Conservation (phyloP, 2,329 filamentous ascomycete genomes). For the Trichoderma koningii region DNA sequence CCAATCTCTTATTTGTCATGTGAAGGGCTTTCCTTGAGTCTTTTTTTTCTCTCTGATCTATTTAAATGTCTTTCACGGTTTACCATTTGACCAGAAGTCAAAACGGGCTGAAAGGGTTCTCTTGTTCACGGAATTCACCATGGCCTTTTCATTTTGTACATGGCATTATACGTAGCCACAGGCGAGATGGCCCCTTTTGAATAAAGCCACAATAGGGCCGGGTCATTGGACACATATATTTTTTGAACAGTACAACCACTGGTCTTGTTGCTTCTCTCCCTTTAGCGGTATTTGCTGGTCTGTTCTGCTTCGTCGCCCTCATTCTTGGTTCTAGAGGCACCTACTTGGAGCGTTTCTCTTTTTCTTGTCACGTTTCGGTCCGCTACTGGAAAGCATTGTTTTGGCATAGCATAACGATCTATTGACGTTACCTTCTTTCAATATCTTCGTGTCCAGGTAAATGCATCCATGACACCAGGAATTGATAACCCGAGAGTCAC, state of each 20-base stretch:
- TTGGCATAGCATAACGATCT: not conserved
- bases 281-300: not conserved
- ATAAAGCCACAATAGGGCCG: slow-evolving; percentile 16
- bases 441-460: not conserved
- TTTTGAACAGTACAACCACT: not conserved
- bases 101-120: slow-evolving; percentile 1
- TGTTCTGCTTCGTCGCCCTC: too few relatives aligned
- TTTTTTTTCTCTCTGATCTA: slow-evolving; percentile 33
- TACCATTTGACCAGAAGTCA: not conserved
- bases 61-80: too few relatives aligned
- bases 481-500: too few relatives aligned
- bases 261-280: not conserved
- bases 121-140: not conserved
- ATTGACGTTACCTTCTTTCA: not conserved
- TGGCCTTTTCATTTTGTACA: slow-evolving; percentile 28
- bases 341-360: too few relatives aligned
- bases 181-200: not conserved
- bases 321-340: not conserved
- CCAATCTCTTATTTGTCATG: slow-evolving; percentile 65
- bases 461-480: not conserved
- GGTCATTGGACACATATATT: slow-evolving; percentile 4
- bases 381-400: not conserved
- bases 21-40: slow-evolving; percentile 41
- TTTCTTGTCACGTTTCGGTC: not conserved
- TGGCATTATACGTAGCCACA: slow-evolving; percentile 12